phyloP scores from a whole-genome alignment of 164 flowering plant genomes.

The Tetrastigma voinierianum region DNA sequence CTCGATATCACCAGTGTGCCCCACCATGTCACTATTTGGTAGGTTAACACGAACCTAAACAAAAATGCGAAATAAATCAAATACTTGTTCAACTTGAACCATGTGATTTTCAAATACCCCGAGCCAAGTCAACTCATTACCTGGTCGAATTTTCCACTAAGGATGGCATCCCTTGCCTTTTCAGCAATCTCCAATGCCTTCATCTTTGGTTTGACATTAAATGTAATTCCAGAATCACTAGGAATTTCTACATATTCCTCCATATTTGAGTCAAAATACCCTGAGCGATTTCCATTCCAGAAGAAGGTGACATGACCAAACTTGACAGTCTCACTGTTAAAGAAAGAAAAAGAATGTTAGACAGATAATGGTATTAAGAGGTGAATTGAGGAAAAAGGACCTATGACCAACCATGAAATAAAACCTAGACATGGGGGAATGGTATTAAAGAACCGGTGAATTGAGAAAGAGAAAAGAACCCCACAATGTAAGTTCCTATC shows the following conservation, averaged over 20 bases:
- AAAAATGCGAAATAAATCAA: not conserved
- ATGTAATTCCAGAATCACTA: constrained; percentile 88
- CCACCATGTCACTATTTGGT: constrained; percentile 83
- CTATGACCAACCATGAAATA: not conserved
- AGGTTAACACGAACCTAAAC: constrained; percentile 74
- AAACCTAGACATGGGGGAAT: too few relatives aligned
- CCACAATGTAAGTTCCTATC: too few relatives aligned
- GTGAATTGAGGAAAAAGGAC: not conserved
- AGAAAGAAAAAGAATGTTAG: not conserved
- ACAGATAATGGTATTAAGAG: not conserved
- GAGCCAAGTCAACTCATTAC: constrained; percentile 26
- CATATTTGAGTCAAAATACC: constrained; percentile 69
- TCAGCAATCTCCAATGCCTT: constrained; percentile 94
- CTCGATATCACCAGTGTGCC: constrained; percentile 93
- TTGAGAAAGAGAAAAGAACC: too few relatives aligned
- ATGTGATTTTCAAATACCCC: not conserved
- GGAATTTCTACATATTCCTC: constrained; percentile 99
- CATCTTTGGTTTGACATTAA: constrained; percentile 92
- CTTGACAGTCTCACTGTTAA: constrained; percentile 88
- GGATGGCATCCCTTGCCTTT: constrained; percentile 91
- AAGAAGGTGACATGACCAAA: constrained; percentile 99
- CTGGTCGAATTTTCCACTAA: constrained; percentile 85
- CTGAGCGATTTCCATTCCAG: constrained; percentile 99
- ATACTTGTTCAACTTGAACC: not conserved
- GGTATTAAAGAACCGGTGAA: too few relatives aligned